Base-by-base conservation (phyloP, 768 basidiomycete genomes). In the Chalciporus sphaerocephalus region DNA sequence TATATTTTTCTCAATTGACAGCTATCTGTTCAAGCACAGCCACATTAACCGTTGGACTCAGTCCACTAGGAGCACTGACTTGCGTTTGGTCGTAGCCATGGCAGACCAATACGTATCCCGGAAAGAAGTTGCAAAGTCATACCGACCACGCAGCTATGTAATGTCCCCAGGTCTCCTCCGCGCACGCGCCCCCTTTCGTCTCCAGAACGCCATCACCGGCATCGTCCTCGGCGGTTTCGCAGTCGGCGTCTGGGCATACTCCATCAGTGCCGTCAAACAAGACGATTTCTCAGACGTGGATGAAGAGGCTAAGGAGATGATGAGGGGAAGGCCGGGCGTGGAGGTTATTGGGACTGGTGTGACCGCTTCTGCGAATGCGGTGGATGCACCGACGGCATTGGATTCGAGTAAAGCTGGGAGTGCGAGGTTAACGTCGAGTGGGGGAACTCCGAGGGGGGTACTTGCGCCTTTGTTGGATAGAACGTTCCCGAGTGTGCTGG, bases 191-290 rank as follows among this genome's bases (percentile, higher is more conserved):
- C 94, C 90, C 11, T 98, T 87, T 68, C 79, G 81, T 24, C 32
- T 86, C 32, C 77, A 76, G 53, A 98, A 98, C 64, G 79, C 83
- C 15, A 28, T 95, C 38, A 89, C 87, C 1, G 95, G 94, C 7
- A 51, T 83, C 36, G 58, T 73, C 3, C 75, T 97, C 35, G 76
- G 80, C 21, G 75, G 76, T 0, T 94, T 96, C 61, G 84, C 80
- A 22, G 76, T 80, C 12, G 86, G 84, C 21, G 83, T 96, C 8
- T 98, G 91, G 80, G 74, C 83, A 4, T 98, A 97, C 69, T 93
- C 92, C 15, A 95, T 98, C 59, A 79, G 81, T 23, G 93, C 92
- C 22, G 93, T 97, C 44, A 92, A 87, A 60, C 93, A 97, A 60
- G 93, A 96, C 61, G 82, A 87, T 32, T 96, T 95, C 61, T 82